Base-by-base conservation (phyloP, 2,329 filamentous ascomycete genomes). In the Ophiostoma sp. region DNA sequence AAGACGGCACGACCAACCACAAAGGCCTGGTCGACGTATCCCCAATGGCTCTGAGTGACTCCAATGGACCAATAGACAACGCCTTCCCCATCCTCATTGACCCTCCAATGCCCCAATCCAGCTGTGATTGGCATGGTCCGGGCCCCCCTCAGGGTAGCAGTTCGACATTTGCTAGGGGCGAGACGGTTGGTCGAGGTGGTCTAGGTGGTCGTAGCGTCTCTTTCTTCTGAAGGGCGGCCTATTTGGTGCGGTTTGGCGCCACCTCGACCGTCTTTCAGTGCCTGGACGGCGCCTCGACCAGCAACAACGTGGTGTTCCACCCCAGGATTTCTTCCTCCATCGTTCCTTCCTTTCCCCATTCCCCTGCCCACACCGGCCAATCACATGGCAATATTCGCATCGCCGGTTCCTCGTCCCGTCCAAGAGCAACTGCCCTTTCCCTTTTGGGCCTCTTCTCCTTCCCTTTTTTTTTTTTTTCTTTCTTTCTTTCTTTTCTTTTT, bases 1-100 rank as follows among this genome's bases (percentile, higher is more conserved):
- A 72, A 68, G 70, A 72, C 70, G 70, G 70, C 70, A 45, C 70
- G 70, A 48, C n/a, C 45, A 68, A 57, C 70, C 70, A 52, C 45
- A 17, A 68, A 39, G 63, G 39, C 39, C 33, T 42, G 28, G 12
- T 33, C 55, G 4, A 28, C 15, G 15, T 48, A 15, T 48, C 15
- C 4, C 15, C 42, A 48, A 19, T 2, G 15, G 42, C 42, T 6
- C 42, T 17, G 15, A 48, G 15, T 4, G 3, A 6, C 3, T 19
- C 42, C 42, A 42, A 48, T 48, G 42, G 42, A 48, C 42, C 42
- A 48, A 48, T 48, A 4, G 42, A 17, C 42, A 3, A 48, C 15
- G 42, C 42, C 6, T 45, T 45, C 42, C 42, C 42, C 42, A 45
- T 45, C 42, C 42, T 15, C 15, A 48, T 12, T 19, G 42, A 19